Base-by-base conservation (phyloP, 306 rosid species). In the Fragaria vesca region DNA sequence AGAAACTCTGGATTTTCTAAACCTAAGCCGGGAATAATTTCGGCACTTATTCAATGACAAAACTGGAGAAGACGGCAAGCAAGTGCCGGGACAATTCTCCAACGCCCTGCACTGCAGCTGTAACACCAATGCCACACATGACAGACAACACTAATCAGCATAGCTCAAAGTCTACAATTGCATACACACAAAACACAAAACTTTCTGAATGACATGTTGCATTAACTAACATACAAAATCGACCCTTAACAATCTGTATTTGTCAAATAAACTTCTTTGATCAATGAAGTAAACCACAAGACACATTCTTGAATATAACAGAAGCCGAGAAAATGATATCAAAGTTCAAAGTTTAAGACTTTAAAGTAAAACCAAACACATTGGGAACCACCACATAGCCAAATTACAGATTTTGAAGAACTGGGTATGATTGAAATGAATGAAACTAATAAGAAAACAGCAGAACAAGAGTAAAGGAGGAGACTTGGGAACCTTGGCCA, bases 101-200 rank as follows among this genome's bases (percentile, higher is more conserved):
- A 88, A 80, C 32, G 74, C 85, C 76, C 78, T 87, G 78, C 85
- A 80, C 80, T 92, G 97, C 84, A 91, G 62, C 91, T 88, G 90
- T 52, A 61, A 75, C 65, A 75, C 21, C 84, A 85, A 61, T 12
- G 30, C 52, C 32, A 76, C 21, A 63, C 40, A 76, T 46, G 17
- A 80, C 11, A 38, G 51, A 40, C 54, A 74, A 48, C 46, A 28
- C 70, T 3, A 70, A 65, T 55, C 57, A 15, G 46, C 66, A 38
- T n/a, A 42, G 24, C 3, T 5, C 20, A 62, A 0, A 30, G 15
- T 62, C 65, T 24, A 24, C 15, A 58, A 24, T 58, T 24, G 11
- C 63, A 57, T 21, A 9, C 11, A 8, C 0, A 21, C 32, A 57
- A 21, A 21, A 61, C 66, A 61, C 66, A 61, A 12, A 12, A 54